These are phyloP conservation scores for Athelia psychrophila DNA, from an alignment of 1,284 basidiomycete genomes.

Conservation along the genomic window DNA sequence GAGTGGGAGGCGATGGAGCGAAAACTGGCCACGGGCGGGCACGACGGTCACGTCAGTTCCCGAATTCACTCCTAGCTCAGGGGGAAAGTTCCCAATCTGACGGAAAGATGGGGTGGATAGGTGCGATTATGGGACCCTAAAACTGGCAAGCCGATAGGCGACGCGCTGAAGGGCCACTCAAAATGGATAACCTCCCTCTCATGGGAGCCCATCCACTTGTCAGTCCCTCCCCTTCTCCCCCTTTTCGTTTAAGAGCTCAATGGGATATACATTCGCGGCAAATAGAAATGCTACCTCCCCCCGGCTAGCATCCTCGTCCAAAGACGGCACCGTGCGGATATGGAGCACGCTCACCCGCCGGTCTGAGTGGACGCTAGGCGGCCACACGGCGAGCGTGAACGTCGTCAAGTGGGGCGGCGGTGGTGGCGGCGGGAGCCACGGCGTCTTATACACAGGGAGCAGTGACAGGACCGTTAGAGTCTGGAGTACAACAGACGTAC, in stretches of 20 bases:
- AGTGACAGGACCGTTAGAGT: constrained; percentile 93
- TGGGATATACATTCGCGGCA: background rate
- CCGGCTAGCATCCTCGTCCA: constrained; percentile 93
- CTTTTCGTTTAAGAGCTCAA: constrained; percentile 1
- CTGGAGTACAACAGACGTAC: constrained; percentile 83
- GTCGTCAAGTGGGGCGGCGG: constrained; percentile 94
- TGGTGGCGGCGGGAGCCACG: constrained; percentile 58
- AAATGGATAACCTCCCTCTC: constrained; percentile 98
- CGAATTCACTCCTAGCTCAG: background rate
- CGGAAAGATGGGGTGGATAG: constrained; percentile 24
- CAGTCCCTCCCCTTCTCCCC: constrained; percentile 5
- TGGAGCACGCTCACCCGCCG: constrained; percentile 81
- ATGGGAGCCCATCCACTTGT: constrained; percentile 97
- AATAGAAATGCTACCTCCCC: constrained; percentile 74
- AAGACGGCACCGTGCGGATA: constrained; percentile 93
- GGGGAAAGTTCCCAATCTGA: background rate
- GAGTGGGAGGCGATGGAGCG: constrained; percentile 96
- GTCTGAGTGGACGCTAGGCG: constrained; percentile 86
- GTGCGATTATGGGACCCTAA: constrained; percentile 90
- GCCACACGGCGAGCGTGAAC: constrained; percentile 94
- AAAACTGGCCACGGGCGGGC: constrained; percentile 87
- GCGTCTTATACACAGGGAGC: constrained; percentile 90
- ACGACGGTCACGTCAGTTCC: constrained; percentile 78
- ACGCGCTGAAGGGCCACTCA: constrained; percentile 86
- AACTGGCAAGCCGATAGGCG: constrained; percentile 81